Percentiles rank a stretch among this genome's conserved stretches.
Evolutionary conservation across 2,329 filamentous ascomycete species (phyloP).

Genomic region (Aureobasidium lini): DNA sequence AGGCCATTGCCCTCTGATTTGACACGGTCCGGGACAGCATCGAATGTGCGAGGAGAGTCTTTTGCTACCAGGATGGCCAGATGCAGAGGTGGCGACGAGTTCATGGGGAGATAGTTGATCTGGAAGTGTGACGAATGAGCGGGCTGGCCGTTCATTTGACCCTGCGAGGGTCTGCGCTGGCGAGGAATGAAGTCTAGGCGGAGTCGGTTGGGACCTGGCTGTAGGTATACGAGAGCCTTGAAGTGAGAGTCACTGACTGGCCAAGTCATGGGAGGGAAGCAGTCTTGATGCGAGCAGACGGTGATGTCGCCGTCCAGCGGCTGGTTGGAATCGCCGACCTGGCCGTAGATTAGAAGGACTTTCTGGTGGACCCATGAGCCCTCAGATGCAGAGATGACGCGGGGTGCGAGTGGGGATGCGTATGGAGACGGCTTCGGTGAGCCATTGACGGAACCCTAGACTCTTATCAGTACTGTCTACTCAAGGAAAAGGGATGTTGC

Average conservation of each 20-base stretch:
- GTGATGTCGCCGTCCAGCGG: slow-evolving; percentile 71
- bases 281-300: slow-evolving; percentile 74
- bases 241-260: slow-evolving; percentile 85
- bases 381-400: slow-evolving; percentile 69
- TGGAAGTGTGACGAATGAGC: slow-evolving; percentile 74
- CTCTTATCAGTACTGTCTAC: slow-evolving; percentile 8
- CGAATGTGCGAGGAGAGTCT: slow-evolving; percentile 80
- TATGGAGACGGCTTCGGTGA: slow-evolving; percentile 26
- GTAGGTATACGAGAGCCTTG: slow-evolving; percentile 84
- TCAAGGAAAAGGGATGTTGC: background rate
- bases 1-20: slow-evolving; percentile 76
- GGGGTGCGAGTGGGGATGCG: slow-evolving; percentile 72
- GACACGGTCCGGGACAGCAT: slow-evolving; percentile 67
- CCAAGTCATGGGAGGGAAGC: slow-evolving; percentile 76
- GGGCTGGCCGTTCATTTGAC: slow-evolving; percentile 60
- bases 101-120: slow-evolving; percentile 78
- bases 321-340: slow-evolving; percentile 66
- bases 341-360: slow-evolving; percentile 71
- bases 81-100: slow-evolving; percentile 73
- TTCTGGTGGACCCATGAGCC: slow-evolving; percentile 92
- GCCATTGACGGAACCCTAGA: slow-evolving; percentile 38
- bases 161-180: slow-evolving; percentile 21
- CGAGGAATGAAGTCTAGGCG: slow-evolving; percentile 65
- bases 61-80: slow-evolving; percentile 80
- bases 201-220: slow-evolving; percentile 80